These are phyloP conservation scores for Thielaviopsis populi DNA, from an alignment of 2,329 filamentous ascomycete genomes.

Conservation along the genomic window DNA sequence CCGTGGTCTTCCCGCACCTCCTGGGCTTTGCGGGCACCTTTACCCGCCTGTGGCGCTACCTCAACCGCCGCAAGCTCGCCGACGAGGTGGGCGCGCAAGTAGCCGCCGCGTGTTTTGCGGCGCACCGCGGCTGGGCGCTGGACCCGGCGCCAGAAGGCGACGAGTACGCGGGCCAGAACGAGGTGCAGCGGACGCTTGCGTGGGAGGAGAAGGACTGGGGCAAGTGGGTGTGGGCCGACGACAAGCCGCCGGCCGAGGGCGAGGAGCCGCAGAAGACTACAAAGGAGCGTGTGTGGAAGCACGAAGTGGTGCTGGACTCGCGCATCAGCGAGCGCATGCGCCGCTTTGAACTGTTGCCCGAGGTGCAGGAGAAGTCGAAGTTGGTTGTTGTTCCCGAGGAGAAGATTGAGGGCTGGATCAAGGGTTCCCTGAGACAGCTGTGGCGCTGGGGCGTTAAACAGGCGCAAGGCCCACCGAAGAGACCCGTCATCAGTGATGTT, in stretches of 20 bases:
- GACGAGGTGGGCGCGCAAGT: slow-evolving; percentile 79
- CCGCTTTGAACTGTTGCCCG: slow-evolving; percentile 52
- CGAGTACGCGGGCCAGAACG: slow-evolving; percentile 26
- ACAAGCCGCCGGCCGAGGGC: slow-evolving; percentile 26
- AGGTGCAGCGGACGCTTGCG: slow-evolving; percentile 50
- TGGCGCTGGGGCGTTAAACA: slow-evolving; percentile 36
- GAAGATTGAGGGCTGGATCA: slow-evolving; percentile 55
- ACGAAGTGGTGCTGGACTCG: slow-evolving; percentile 58
- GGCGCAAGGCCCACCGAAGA: slow-evolving; percentile 27
- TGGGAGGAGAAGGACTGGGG: slow-evolving; percentile 71
- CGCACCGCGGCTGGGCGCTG: slow-evolving; percentile 26
- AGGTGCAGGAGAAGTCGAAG: slow-evolving; percentile 53
- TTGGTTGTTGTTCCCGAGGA: slow-evolving; percentile 49
- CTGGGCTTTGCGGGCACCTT: slow-evolving; percentile 87
- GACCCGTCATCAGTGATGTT: slow-evolving; percentile 28
- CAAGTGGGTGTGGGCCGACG: slow-evolving; percentile 55
- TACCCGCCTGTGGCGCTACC: slow-evolving; percentile 70
- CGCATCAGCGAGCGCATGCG: slow-evolving; percentile 69
- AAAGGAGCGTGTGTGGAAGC: slow-evolving; percentile 59
- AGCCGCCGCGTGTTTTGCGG: slow-evolving; percentile 62
- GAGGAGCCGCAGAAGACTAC: slow-evolving; percentile 29
- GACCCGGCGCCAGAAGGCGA: slow-evolving; percentile 17
- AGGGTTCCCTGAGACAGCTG: slow-evolving; percentile 40
- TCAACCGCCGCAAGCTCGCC: slow-evolving; percentile 71
- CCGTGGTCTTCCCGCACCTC: slow-evolving; percentile 72